Evolutionary conservation across 495 filamentous ascomycete genomes (phyloP), one percentile per base, ranked within the genome.

Genomic region (Aspergillus ellipticus): DNA sequence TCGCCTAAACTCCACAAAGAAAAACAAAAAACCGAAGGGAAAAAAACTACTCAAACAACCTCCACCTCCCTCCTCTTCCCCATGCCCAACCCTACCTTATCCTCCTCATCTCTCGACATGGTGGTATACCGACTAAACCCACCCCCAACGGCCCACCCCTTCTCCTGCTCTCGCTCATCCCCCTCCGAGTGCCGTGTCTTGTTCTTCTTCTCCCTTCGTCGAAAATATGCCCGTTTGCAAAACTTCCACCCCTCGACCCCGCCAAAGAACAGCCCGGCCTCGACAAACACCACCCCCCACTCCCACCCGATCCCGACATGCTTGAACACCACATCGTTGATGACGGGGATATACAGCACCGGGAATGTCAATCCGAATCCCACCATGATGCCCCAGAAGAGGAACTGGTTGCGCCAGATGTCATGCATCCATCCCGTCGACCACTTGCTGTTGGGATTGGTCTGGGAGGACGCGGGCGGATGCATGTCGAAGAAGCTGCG

Each of bases 341-440:
- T 77, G 15, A 83, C 85, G 0, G 86, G 87, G 50, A 89, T 84
- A 59, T 90, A 90, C 0, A 90, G 66, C 11, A 83, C 82, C 2
- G 86, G 88, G 68, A 90, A 90, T 1, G 86, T 77, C 17, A 85
- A 86, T 26, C 87, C 70, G 69, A 89, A 89, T 3, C 85, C 87
- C 20, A 81, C 73, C 57, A 87, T 74, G 53, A 89, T 77, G 31
- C 83, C 79, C 69, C 74, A 89, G 75, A 90, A 89, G 39, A 90
- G 76, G 72, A 89, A 85, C 63, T 80, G 72, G 72, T 90, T 90
- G 59, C 80, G 73, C 85, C 86, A 89, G 61, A 88, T 74, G 59
- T 88, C 85, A 45, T 66, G 56, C 67, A 79, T 75, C 79, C 83
- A 83, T 8, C 11, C 13, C 0, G 15, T n/a, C n/a, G n/a, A n/a